A percentile compares a stretch with the other conserved stretches of the same genome.
phyloP scores from a whole-genome alignment of 192 early-diverging fungal species.

The Coemansia sp. region DNA sequence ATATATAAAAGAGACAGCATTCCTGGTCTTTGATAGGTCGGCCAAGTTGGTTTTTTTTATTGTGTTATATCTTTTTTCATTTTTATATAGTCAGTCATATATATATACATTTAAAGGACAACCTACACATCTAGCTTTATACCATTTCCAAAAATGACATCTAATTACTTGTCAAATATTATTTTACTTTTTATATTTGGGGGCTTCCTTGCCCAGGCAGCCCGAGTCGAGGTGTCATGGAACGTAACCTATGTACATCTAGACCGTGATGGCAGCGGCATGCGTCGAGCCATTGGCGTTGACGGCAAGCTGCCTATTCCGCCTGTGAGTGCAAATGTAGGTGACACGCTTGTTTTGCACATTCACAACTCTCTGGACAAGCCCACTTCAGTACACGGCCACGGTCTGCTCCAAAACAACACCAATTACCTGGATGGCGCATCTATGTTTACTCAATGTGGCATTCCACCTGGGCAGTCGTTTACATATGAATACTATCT shows the following conservation, averaged over 20 bases:
- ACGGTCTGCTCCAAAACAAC: constrained; percentile 75
- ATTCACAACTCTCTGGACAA: constrained; percentile 55
- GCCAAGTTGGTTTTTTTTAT: too few species aligned
- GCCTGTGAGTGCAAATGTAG: constrained; percentile 3
- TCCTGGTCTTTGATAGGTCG: too few species aligned
- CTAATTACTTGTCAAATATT: too few species aligned
- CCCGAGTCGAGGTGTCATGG: too few species aligned
- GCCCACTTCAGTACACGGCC: constrained; percentile 65
- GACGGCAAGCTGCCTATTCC: constrained; percentile 61
- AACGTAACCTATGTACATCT: constrained; percentile 60
- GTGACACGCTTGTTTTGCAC: constrained; percentile 26
- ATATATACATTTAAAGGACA: too few species aligned
- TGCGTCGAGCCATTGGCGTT: constrained; percentile 62
- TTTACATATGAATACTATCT: constrained; percentile 65
- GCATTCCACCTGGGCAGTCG: constrained; percentile 60
- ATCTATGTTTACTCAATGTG: constrained; percentile 64
- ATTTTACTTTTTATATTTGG: too few species aligned
- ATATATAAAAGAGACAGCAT: too few species aligned
- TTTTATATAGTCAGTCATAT: too few species aligned
- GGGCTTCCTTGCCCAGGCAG: too few species aligned
- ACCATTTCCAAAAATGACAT: too few species aligned
- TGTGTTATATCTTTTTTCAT: too few species aligned
- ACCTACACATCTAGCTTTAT: too few species aligned
- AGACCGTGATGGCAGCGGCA: constrained; percentile 59
- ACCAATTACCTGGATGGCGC: constrained; percentile 66